Base-by-base conservation (phyloP, 139 green algal genomes). In the Micractinium conductrix region DNA sequence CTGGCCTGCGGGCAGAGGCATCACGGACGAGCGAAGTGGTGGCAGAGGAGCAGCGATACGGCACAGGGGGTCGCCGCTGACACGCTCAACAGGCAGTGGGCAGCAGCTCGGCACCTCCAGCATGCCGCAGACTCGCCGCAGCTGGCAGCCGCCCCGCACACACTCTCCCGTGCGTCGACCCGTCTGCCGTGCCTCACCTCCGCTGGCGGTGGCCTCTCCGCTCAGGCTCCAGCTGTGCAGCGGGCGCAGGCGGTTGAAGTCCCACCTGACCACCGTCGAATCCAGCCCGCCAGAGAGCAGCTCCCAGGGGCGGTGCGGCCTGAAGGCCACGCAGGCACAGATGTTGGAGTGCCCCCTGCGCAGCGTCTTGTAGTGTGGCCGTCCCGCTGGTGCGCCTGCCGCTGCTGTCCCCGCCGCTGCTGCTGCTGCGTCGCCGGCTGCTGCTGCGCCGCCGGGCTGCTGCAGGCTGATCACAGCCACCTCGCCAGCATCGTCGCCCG, bases 251-350 rank as follows among this genome's bases (percentile, higher is more conserved):
- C 53, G 74, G 42, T 19, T 48, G n/a, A 86, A 86, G 80, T 93
- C 88, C 80, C 88, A 95, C 53, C 84, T 74, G 26, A 93, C 87
- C 37, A 95, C 60, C 0, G 76, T 83, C 42, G 74, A 90, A 84
- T 95, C 92, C n/a, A 94, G 70, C 12, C 92, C 92, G n/a, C 87
- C 91, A 7, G 75, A 89, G 26, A 95, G 45, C n/a, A 95, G 69
- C 82, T 95, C 92, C 89, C 88, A 93, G 38, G 87, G 90, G 37
- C 87, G 73, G 85, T 91, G 83, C 1, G 87, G 62, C 10, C 92
- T 84, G 84, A 95, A 95, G 38, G 80, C 63, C 7, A 93, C 92
- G 5, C 74, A 67, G 0, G 63, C 85, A 72, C 80, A 90, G 55
- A 95, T 94, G 85, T 91, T 95, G 62, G 40, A 38, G 81, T 95